Evolutionary conservation across 2,329 filamentous ascomycete genomes (phyloP).

Genomic region (Fusarium pseudoanthophilum): DNA sequence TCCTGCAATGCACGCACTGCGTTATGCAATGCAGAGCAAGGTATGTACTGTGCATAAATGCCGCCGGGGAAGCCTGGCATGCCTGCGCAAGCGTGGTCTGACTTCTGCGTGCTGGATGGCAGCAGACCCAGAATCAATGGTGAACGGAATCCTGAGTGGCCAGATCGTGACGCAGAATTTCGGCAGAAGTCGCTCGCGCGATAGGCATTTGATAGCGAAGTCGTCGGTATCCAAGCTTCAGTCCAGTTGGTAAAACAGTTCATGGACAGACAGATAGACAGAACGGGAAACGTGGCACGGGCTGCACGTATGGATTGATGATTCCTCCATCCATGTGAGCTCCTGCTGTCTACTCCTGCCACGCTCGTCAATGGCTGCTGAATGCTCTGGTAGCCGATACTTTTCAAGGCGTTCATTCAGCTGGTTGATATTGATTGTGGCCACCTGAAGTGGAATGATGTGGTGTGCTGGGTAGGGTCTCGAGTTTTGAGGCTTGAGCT

Average conservation of each 20-base stretch:
- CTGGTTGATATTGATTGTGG: slow-evolving; percentile 6
- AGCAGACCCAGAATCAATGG: slow-evolving; percentile 21
- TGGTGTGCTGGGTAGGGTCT: slow-evolving; percentile 19
- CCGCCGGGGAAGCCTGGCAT: slow-evolving; percentile 27
- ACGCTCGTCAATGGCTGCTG: slow-evolving; percentile 17
- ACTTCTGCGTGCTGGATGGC: slow-evolving; percentile 36
- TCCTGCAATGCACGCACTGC: slow-evolving; percentile 25
- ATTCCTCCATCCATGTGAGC: not conserved
- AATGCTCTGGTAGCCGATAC: not conserved
- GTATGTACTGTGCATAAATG: slow-evolving; percentile 9
- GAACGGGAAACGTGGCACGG: not conserved
- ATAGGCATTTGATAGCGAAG: slow-evolving; percentile 9
- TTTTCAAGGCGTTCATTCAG: slow-evolving; percentile 10
- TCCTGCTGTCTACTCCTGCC: not conserved
- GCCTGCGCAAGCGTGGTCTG: slow-evolving; percentile 39
- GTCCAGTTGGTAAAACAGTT: slow-evolving; percentile 24
- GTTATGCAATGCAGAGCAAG: slow-evolving; percentile 15
- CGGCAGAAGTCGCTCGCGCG: slow-evolving; percentile 22
- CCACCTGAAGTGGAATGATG: slow-evolving; percentile 21
- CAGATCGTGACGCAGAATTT: slow-evolving; percentile 42
- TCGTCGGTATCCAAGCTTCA: not conserved
- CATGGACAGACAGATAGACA: not conserved
- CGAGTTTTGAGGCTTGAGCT: slow-evolving; percentile 2
- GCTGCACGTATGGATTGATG: not conserved
- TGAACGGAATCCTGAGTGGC: slow-evolving; percentile 31